Evolutionary conservation across 208 protist genomes (phyloP), one percentile per base, ranked within the genome.

Genomic region (Crithidia expoeki): DNA sequence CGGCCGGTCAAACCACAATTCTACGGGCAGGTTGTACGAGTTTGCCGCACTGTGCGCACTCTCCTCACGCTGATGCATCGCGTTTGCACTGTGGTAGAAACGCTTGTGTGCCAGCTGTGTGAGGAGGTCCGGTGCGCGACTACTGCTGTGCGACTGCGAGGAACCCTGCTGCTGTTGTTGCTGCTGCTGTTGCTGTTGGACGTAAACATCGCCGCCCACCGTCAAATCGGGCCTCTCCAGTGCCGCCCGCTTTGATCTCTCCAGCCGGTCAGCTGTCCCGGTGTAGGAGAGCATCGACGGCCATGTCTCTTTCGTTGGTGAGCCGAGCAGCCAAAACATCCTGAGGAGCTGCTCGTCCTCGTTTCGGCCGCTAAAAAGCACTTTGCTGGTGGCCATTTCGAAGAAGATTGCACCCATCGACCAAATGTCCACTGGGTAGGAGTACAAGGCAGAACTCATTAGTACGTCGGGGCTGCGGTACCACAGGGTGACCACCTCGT

Each of bases 321-420:
- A 98, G 60, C 98, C 97, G 30, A 99, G 76, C 23, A 92, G 76
- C 38, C 80, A 72, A 66, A 97, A 96, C 63, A 98, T 97, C 42
- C 83, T 79, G 27, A 87, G 69, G 17, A 98, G 74, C 76, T 98
- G 92, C 61, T 98, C 94, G 32, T 92, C 84, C 70, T 98, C 96
- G 40, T 84, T 87, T 42, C 74, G 78, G 7, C 94, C 95, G 36
- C 65, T 81, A 57, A 98, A 86, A 19, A 98, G 74, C 27, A 96
- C 90, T 16, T 81, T 86, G 58, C 90, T 84, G 27, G 90, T 92
- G 33, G 95, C 90, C 59, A 98, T 81, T 61, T 98, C 95, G 28
- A 93, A 95, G 76, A 98, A 97, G 34, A 98, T 98, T 60, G 93
- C 96, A 12, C 96, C 95, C 73, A 97, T 77, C 11, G 94, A 95